A percentile compares a stretch with the other conserved stretches of the same genome.
phyloP scores from a whole-genome alignment of 352 stramenopile species.

The Hyaloperonospora arabidopsidis region DNA sequence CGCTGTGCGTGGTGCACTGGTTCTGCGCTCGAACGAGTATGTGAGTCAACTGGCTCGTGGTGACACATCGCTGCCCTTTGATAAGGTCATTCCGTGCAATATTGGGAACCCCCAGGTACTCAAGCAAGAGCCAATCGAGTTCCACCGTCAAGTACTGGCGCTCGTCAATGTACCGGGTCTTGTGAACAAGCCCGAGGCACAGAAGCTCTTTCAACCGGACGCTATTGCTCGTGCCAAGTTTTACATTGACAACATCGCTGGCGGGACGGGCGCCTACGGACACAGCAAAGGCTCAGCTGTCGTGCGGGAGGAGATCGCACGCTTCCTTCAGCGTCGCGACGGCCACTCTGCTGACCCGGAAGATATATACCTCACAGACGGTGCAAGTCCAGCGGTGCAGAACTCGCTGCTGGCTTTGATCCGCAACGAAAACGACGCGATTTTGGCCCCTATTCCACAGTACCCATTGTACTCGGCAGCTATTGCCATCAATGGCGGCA shows the following conservation, averaged over 20 bases:
- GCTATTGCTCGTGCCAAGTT: slow-evolving; percentile 82
- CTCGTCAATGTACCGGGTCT: slow-evolving; percentile 85
- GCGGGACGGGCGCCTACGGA: slow-evolving; percentile 88
- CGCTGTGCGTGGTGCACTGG: slow-evolving; percentile 82
- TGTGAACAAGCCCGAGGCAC: slow-evolving; percentile 70
- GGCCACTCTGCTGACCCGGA: slow-evolving; percentile 87
- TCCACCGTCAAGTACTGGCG: slow-evolving; percentile 88
- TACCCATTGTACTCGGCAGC: slow-evolving; percentile 98
- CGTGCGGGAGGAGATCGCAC: slow-evolving; percentile 86
- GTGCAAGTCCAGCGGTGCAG: slow-evolving; percentile 91
- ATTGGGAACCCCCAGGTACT: slow-evolving; percentile 96
- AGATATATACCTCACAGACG: slow-evolving; percentile 96
- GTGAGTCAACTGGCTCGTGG: slow-evolving; percentile 53
- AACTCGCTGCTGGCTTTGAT: slow-evolving; percentile 90
- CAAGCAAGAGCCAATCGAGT: slow-evolving; percentile 91
- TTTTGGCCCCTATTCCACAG: slow-evolving; percentile 98
- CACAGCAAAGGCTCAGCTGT: slow-evolving; percentile 86
- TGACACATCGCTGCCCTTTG: slow-evolving; percentile 69
- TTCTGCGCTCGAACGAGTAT: slow-evolving; percentile 75
- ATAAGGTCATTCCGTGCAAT: slow-evolving; percentile 96
- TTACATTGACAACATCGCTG: slow-evolving; percentile 83
- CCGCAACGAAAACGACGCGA: slow-evolving; percentile 70
- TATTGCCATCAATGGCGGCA: slow-evolving; percentile 92
- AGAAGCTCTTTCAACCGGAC: slow-evolving; percentile 79
- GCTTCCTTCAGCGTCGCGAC: slow-evolving; percentile 85